Evolutionary conservation across 345 rosid species (phyloP).

Genomic region (Eucalyptus marginata): DNA sequence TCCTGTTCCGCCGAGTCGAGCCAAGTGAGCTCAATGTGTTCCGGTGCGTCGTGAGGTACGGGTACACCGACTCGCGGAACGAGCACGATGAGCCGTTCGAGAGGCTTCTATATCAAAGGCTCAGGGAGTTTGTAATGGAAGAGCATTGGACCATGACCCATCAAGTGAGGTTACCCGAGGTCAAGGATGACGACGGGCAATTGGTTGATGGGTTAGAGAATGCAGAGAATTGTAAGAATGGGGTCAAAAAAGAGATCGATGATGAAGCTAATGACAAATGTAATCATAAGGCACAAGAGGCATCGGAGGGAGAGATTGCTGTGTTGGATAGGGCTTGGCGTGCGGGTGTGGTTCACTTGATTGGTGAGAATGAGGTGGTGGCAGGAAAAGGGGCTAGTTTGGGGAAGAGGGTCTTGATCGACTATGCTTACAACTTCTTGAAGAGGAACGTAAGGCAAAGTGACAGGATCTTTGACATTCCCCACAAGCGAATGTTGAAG

Average conservation of each 20-base stretch:
- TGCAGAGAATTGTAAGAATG: not conserved
- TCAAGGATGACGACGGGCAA: not conserved
- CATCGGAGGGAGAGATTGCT: slow-evolving; percentile 2
- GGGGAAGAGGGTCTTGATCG: slow-evolving; percentile 15
- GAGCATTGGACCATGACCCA: not conserved
- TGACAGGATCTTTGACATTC: slow-evolving; percentile 25
- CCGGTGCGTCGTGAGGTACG: slow-evolving; percentile 16
- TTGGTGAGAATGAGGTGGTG: slow-evolving; percentile 28
- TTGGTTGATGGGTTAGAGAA: not conserved
- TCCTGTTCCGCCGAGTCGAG: slow-evolving; percentile 6
- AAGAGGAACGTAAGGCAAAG: slow-evolving; percentile 23
- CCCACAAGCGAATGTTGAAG: slow-evolving; percentile 38
- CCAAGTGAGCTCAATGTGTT: not conserved
- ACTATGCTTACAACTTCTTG: slow-evolving; percentile 30
- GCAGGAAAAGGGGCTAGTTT: slow-evolving; percentile 16
- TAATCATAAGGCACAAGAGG: not conserved
- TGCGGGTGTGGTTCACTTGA: slow-evolving; percentile 24
- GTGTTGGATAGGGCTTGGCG: slow-evolving; percentile 17
- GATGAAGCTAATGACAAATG: not conserved
- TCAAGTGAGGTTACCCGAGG: not conserved
- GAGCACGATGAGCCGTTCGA: slow-evolving; percentile 7
- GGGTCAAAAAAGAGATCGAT: not conserved
- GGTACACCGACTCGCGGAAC: slow-evolving; percentile 6
- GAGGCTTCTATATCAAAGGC: not conserved
- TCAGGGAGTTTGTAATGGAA: slow-evolving; percentile 18